Evolutionary conservation across 345 rosid species (phyloP).

Genomic region (Geranium rotundifolium): DNA sequence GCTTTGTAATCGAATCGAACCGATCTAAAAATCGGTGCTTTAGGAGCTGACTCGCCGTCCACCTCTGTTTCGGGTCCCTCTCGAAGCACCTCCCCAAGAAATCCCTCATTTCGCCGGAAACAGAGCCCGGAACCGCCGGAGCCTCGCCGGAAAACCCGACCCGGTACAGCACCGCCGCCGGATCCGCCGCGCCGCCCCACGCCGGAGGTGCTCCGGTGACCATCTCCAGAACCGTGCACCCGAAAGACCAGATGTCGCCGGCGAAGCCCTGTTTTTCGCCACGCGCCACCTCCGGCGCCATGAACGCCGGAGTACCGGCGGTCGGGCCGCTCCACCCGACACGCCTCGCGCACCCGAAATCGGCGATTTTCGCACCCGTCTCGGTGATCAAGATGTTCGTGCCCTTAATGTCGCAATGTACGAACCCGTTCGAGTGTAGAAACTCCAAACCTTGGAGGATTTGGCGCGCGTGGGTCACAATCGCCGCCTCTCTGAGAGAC

Average conservation of each 20-base stretch:
- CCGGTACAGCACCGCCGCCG: conserved; percentile 30
- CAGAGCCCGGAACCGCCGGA: conserved; percentile 34
- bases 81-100: conserved; percentile 47
- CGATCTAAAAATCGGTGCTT: conserved; percentile 34
- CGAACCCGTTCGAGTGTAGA: conserved; percentile 46
- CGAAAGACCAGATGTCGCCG: conserved; percentile 63
- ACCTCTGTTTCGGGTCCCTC: conserved; percentile 38
- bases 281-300: conserved; percentile 90
- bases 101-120: conserved; percentile 44
- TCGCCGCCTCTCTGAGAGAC: conserved; percentile 21
- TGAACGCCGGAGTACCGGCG: conserved; percentile 55
- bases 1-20: conserved; percentile 13
- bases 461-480: conserved; percentile 40
- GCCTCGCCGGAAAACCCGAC: conserved; percentile 32
- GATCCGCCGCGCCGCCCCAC: conserved; percentile 31
- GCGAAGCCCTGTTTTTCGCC: conserved; percentile 59
- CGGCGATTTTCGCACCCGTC: conserved; percentile 47
- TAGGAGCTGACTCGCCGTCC: conserved; percentile 38
- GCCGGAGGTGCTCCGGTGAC: conserved; percentile 42
- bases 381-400: conserved; percentile 44
- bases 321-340: conserved; percentile 14
- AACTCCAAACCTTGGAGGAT: conserved; percentile 44
- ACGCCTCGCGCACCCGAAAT: conserved; percentile 68
- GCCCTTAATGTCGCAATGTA: conserved; percentile 66
- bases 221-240: conserved; percentile 76